Base-by-base conservation (phyloP, 768 basidiomycete genomes). In the Serendipita sp. region DNA sequence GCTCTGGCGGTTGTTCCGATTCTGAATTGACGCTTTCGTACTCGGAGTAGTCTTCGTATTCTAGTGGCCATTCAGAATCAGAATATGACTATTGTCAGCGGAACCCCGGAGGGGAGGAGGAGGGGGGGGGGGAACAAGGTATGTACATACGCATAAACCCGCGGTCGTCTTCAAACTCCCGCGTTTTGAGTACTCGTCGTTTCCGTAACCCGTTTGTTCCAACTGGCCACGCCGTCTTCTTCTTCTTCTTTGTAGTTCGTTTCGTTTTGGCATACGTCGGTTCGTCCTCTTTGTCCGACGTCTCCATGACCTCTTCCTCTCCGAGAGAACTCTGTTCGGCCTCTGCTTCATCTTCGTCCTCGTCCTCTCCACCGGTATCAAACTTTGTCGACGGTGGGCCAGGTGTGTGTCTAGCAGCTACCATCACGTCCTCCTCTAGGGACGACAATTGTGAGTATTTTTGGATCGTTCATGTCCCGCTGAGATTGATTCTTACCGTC, bases 181-280 rank as follows among this genome's bases (percentile, higher is more conserved):
- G 78, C 47, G 80, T 83, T 69, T 84, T 88, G 28, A 81, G 70
- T 2, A 88, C 77, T 5, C 83, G 78, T 68, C 77, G 80, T 76
- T 91, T 91, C 78, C 81, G 88, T 65, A 89, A 70, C 3, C 89
- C 89, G 66, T 91, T 92, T 44, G 76, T 75, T 0, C 89, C 89
- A n/a, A 88, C 74, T 0, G 89, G 90, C n/a, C 83, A 71, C 3
- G 77, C 78, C 23, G 23, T 23, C 23, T 23, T 23, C 68, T 82
- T 85, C 74, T 84, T 86, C 44, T 78, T 68, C 65, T 77, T 79
- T 64, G 68, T 69, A 68, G 72, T 74, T 64, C 72, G 72, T 62
- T 66, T 73, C 51, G 73, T 76, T 67, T 77, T 77, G 64, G 74
- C 74, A 65, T 75, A 71, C 62, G 73, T 69, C 13, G 73, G 45